Evolutionary conservation across 2,329 filamentous ascomycete genomes (phyloP).

Genomic region (Ilyonectria robusta): DNA sequence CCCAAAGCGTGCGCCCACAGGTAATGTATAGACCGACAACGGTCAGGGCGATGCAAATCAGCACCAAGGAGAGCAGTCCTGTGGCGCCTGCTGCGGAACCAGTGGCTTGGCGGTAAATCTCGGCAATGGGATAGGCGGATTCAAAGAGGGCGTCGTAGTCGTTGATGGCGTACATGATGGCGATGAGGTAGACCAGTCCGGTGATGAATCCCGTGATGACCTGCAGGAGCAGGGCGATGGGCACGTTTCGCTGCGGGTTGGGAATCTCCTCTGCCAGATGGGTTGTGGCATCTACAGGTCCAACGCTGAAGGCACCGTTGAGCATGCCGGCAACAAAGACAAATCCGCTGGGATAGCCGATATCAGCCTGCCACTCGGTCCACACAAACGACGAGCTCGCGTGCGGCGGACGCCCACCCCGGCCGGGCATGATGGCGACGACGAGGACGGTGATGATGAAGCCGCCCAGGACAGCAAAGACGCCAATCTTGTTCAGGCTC

Average conservation of each 20-base stretch:
- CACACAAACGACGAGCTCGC: conserved; percentile 57
- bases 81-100: conserved; percentile 64
- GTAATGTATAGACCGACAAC: conserved; percentile 56
- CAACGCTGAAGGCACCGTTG: conserved; percentile 80
- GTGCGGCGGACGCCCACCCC: conserved; percentile 46
- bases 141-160: conserved; percentile 65
- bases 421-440: conserved; percentile 65
- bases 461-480: conserved; percentile 64
- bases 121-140: conserved; percentile 73
- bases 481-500: conserved; percentile 66
- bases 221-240: conserved; percentile 66
- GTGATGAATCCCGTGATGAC: conserved; percentile 66
- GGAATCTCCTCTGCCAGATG: conserved; percentile 78
- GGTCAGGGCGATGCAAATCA: conserved; percentile 55
- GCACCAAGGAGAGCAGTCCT: conserved; percentile 61
- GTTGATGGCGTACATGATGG: conserved; percentile 72
- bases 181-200: conserved; percentile 65
- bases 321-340: conserved; percentile 60
- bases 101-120: conserved; percentile 75
- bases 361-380: conserved; percentile 56
- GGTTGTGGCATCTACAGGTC: conserved; percentile 75
- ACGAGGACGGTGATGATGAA: conserved; percentile 70
- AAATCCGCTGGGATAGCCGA: conserved; percentile 59
- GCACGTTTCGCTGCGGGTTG: conserved; percentile 64
- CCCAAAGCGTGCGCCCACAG: conserved; percentile 57